Evolutionary conservation across 108 stramenopile genomes (phyloP), one percentile per base, ranked within the genome.

Genomic region (Cylindrotheca fusiformis): DNA sequence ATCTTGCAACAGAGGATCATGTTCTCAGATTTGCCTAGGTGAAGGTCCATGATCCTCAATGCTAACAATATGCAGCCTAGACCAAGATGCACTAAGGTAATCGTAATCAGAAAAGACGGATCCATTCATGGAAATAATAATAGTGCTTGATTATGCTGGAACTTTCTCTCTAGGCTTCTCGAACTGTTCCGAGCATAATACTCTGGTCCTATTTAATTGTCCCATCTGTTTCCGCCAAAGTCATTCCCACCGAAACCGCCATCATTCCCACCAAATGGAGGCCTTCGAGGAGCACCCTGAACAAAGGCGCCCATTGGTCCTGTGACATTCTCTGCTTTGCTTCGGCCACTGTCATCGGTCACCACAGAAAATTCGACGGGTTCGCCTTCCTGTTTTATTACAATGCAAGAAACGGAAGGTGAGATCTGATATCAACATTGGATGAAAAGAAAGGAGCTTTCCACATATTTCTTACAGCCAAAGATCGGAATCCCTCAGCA

Each of bases 251-350:
- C 57, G 5, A 32, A 32, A 3, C 67, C 48, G 47, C 48, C 25
- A 36, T 14, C 49, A 21, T 32, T 59, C 2, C 59, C 46, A 8
- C 59, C 59, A 19, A 31, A 59, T 10, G 33, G 19, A 19, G 20
- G 36, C 32, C 58, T 29, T 59, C 36, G 6, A 14, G 36, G 36
- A 41, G 36, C 36, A 14, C 36, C 74, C 55, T 91, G 74, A 0
- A 95, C 95, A 69, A 76, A 83, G 41, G 67, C 85, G 25, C 95
- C 95, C 76, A 86, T 85, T 0, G 95, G 95, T 45, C 95, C 95
- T 14, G 92, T 96, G 29, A 96, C 95, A 64, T 89, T 77, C 29
- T 79, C 54, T 23, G 95, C 95, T 61, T 84, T 88, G 58, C 52
- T 61, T 19, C 73, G 70, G 31, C 88, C 85, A 22, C 52, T 69